These are phyloP conservation scores for Sisymbrium altissimum DNA, from an alignment of 345 rosid species.

Conservation along the genomic window DNA sequence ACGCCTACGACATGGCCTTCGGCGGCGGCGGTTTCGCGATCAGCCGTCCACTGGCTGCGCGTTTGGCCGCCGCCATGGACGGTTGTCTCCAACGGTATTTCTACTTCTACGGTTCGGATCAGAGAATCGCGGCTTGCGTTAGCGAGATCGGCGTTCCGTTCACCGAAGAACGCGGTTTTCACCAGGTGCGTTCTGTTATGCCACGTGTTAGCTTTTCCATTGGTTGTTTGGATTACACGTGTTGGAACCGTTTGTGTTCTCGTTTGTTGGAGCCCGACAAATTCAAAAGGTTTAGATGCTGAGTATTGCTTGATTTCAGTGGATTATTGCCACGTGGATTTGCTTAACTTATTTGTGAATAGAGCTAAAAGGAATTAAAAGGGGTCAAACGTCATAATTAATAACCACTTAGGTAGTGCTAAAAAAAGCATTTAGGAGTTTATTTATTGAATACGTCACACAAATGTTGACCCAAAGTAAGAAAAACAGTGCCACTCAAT, in stretches of 20 bases:
- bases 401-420: slow-evolving; percentile 17
- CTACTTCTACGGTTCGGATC: slow-evolving; percentile 80
- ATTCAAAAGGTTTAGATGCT: slow-evolving; percentile 3
- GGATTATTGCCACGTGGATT: slow-evolving; percentile 22
- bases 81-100: slow-evolving; percentile 62
- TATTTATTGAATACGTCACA: background rate
- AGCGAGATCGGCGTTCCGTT: slow-evolving; percentile 72
- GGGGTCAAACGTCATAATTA: slow-evolving; percentile 20
- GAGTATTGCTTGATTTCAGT: background rate
- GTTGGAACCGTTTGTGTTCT: background rate
- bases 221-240: slow-evolving; percentile 11
- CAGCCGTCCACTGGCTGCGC: slow-evolving; percentile 64
- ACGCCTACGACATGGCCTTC: slow-evolving; percentile 74
- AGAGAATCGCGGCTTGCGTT: slow-evolving; percentile 71
- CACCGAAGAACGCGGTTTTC: slow-evolving; percentile 69
- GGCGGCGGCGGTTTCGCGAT: slow-evolving; percentile 94
- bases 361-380: background rate
- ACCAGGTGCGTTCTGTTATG: slow-evolving; percentile 52
- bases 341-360: background rate
- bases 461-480: background rate
- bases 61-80: slow-evolving; percentile 53
- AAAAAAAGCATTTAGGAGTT: slow-evolving; percentile 1
- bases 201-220: slow-evolving; percentile 7
- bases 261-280: slow-evolving; percentile 20
- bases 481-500: background rate